A percentile compares a stretch with the other conserved stretches of the same genome.
phyloP scores from a whole-genome alignment of 768 basidiomycete genomes.

The Mycena capillaripes region DNA sequence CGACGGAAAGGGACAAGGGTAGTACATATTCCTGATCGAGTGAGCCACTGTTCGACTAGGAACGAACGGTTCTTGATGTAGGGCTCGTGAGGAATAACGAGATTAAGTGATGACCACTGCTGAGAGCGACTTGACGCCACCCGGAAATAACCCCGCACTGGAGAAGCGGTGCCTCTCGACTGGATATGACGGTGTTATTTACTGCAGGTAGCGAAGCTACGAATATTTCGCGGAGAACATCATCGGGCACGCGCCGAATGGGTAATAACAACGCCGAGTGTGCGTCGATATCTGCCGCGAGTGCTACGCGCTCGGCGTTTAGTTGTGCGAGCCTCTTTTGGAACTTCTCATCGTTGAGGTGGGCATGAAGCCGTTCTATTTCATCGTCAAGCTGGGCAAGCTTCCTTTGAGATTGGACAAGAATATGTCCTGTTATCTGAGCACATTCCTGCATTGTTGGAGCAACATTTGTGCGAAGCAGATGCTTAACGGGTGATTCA shows the following conservation, averaged over 20 bases:
- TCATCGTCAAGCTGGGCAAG: background rate
- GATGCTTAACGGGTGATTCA: too few species aligned
- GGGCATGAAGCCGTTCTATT: too few species aligned
- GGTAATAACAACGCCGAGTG: slow-evolving; percentile 15
- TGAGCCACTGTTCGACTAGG: background rate
- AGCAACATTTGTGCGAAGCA: too few species aligned
- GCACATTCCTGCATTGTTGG: too few species aligned
- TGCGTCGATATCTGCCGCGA: slow-evolving; percentile 4
- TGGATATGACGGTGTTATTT: slow-evolving; percentile 35
- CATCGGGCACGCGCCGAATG: background rate
- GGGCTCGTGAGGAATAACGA: background rate
- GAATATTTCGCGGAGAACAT: slow-evolving; percentile 22
- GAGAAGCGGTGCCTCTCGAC: slow-evolving; percentile 34
- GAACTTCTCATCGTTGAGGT: too few species aligned
- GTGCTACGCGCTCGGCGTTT: background rate
- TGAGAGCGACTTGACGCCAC: slow-evolving; percentile 39
- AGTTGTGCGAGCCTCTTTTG: background rate
- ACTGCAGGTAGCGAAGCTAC: slow-evolving; percentile 32
- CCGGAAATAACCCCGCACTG: slow-evolving; percentile 37
- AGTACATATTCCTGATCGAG: too few species aligned
- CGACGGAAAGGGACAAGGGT: background rate
- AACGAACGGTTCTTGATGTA: background rate
- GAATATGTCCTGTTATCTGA: background rate
- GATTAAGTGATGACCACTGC: slow-evolving; percentile 41
- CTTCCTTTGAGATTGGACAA: background rate